These are phyloP conservation scores for Phyllosticta citribraziliensis DNA, from an alignment of 2,329 filamentous ascomycete species.

Conservation along the genomic window DNA sequence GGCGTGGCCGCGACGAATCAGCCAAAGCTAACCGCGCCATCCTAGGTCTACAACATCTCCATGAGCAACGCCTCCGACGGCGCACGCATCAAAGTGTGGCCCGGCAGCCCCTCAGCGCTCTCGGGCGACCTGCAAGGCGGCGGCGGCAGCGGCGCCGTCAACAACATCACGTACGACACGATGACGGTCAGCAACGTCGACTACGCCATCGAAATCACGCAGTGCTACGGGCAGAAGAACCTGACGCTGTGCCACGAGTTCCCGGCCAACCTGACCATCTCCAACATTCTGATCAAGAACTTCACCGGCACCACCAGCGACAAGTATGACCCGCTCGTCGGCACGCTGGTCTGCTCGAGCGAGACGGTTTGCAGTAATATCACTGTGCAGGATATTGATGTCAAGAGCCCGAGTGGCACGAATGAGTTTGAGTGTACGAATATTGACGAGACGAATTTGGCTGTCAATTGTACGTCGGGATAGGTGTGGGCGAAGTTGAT, in stretches of 20 bases:
- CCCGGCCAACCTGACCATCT: conserved; percentile 47
- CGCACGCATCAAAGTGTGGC: conserved; percentile 67
- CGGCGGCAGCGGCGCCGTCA: conserved; percentile 52
- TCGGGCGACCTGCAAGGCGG: conserved; percentile 55
- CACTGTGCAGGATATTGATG: conserved; percentile 43
- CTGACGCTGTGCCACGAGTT: conserved; percentile 50
- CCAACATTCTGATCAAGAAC: conserved; percentile 46
- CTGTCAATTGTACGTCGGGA: conserved; percentile 1
- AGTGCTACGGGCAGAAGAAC: conserved; percentile 56
- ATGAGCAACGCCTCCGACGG: conserved; percentile 44
- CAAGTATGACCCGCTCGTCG: conserved; percentile 33
- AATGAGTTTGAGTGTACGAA: conserved; percentile 6
- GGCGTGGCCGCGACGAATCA: not conserved
- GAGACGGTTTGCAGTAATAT: conserved; percentile 43
- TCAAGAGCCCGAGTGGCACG: conserved; percentile 32
- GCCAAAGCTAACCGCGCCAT: not conserved
- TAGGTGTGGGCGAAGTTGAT: not conserved
- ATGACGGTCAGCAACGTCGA: conserved; percentile 54
- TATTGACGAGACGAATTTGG: conserved; percentile 1
- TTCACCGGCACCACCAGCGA: conserved; percentile 45
- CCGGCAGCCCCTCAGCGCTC: conserved; percentile 45
- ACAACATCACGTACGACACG: conserved; percentile 57
- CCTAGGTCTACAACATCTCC: conserved; percentile 25
- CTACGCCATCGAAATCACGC: conserved; percentile 54
- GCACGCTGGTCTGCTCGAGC: conserved; percentile 36